These are phyloP conservation scores for Nakazawaea wyomingensis DNA, from an alignment of 805 yeast genomes.

Conservation along the genomic window DNA sequence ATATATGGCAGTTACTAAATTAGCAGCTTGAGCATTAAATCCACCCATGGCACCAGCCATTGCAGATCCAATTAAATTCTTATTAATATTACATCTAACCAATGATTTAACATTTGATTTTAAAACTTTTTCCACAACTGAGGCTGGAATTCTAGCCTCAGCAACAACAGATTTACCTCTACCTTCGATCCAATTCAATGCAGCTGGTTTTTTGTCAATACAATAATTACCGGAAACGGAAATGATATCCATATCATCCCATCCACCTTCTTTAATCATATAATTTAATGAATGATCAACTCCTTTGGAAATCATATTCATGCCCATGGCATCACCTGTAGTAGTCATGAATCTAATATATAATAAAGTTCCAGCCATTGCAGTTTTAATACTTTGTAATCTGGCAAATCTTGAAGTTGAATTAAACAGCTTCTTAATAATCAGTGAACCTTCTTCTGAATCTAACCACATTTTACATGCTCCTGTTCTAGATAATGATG, in stretches of 20 bases:
- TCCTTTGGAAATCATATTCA: slow-evolving; percentile 99
- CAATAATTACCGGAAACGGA: slow-evolving; percentile 97
- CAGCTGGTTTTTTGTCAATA: slow-evolving; percentile 96
- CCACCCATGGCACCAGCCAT: slow-evolving; percentile 99
- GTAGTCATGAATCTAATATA: slow-evolving; percentile 95
- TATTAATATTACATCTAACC: slow-evolving; percentile 82
- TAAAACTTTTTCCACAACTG: slow-evolving; percentile 72
- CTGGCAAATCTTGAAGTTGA: slow-evolving; percentile 97
- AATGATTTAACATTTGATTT: slow-evolving; percentile 91
- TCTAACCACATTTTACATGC: slow-evolving; percentile 94
- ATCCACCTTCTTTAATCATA: slow-evolving; percentile 86
- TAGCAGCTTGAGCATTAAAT: slow-evolving; percentile 97
- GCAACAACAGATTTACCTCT: slow-evolving; percentile 98
- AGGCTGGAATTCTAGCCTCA: slow-evolving; percentile 84
- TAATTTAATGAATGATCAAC: slow-evolving; percentile 80
- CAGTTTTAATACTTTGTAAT: slow-evolving; percentile 83
- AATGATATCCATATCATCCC: slow-evolving; percentile 88
- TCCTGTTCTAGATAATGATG: slow-evolving; percentile 80
- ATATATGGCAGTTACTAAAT: slow-evolving; percentile 88
- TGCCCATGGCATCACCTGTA: slow-evolving; percentile 99
- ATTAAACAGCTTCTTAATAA: slow-evolving; percentile 83
- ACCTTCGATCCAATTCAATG: slow-evolving; percentile 98
- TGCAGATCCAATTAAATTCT: slow-evolving; percentile 93
- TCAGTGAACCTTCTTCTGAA: slow-evolving; percentile 85
- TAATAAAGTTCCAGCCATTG: slow-evolving; percentile 87